Evolutionary conservation across 2,329 filamentous ascomycete species (phyloP).

Genomic region (Arthrobotrys pseudoclavata): DNA sequence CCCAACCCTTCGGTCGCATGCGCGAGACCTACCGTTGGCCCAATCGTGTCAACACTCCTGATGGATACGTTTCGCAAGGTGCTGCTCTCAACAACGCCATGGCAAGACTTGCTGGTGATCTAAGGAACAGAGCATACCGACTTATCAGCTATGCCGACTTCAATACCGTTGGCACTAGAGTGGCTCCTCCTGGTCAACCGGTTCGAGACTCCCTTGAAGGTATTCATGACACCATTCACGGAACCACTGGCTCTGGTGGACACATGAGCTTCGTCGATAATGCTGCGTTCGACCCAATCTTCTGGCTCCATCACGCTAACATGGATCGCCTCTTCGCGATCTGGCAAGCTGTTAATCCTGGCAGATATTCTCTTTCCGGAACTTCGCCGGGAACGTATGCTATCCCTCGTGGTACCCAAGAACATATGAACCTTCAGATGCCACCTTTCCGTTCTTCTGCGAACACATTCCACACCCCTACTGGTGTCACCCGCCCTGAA

Average conservation of each 20-base stretch:
- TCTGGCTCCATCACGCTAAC: conserved; percentile 81
- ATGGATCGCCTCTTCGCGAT: conserved; percentile 81
- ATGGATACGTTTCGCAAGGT: conserved; percentile 45
- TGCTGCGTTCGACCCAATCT: conserved; percentile 82
- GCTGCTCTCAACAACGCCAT: conserved; percentile 42
- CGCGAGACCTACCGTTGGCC: conserved; percentile 40
- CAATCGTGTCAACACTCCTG: conserved; percentile 1
- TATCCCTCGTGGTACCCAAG: conserved; percentile 43
- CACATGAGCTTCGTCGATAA: conserved; percentile 75
- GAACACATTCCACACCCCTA: conserved; percentile 59
- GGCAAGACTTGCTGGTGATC: conserved; percentile 25
- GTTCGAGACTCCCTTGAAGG: conserved; percentile 50
- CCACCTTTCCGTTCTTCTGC: conserved; percentile 61
- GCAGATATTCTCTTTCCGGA: conserved; percentile 25
- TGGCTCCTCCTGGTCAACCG: conserved; percentile 60
- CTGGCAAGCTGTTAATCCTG: conserved; percentile 80
- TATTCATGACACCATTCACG: conserved; percentile 57
- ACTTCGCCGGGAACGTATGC: conserved; percentile 35
- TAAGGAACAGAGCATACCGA: conserved; percentile 74
- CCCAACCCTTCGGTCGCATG: conserved; percentile 43
- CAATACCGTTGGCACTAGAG: conserved; percentile 78
- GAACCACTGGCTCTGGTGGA: conserved; percentile 46
- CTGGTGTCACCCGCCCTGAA: conserved; percentile 66
- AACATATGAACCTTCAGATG: conserved; percentile 61
- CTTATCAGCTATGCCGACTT: conserved; percentile 78